phyloP scores from a whole-genome alignment of 176 grass and related monocot genomes.

The Ensete ventricosum region DNA sequence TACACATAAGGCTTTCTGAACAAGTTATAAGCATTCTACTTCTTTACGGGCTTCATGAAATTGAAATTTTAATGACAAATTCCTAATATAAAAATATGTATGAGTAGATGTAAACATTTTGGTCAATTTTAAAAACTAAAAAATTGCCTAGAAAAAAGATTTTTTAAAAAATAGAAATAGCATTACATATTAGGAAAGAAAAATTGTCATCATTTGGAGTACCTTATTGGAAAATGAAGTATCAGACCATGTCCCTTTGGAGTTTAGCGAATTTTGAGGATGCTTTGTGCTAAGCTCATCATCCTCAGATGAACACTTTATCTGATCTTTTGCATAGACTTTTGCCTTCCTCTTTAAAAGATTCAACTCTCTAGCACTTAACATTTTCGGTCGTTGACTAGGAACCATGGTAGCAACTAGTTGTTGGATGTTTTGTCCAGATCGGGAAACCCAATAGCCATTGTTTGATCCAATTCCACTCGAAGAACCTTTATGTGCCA shows the following conservation, averaged over 20 bases:
- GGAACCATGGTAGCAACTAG: conserved; percentile 88
- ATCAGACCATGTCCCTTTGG: conserved; percentile 52
- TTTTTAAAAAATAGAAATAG: too few species aligned
- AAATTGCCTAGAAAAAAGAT: too few species aligned
- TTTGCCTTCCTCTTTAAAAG: conserved; percentile 96
- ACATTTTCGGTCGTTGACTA: conserved; percentile 46
- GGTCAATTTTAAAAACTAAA: too few species aligned
- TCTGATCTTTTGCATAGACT: conserved; percentile 77
- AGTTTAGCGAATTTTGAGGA: conserved; percentile 21
- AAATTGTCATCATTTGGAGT: not conserved
- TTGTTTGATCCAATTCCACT: conserved; percentile 48
- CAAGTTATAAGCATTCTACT: too few species aligned
- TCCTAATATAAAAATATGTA: too few species aligned
- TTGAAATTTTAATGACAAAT: too few species aligned
- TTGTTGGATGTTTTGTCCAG: conserved; percentile 82
- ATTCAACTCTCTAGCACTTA: conserved; percentile 91
- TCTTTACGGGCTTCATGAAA: too few species aligned
- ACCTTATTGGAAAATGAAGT: conserved; percentile 44
- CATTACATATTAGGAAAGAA: not conserved
- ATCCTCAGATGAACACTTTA: conserved; percentile 66
- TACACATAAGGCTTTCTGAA: too few species aligned
- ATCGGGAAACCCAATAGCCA: conserved; percentile 43
- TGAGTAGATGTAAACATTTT: too few species aligned
- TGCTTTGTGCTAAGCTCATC: conserved; percentile 39
- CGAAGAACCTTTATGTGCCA: conserved; percentile 52